Evolutionary conservation across 2,329 filamentous ascomycete genomes (phyloP), one percentile per base, ranked within the genome.

Genomic region (Moelleriella libera): DNA sequence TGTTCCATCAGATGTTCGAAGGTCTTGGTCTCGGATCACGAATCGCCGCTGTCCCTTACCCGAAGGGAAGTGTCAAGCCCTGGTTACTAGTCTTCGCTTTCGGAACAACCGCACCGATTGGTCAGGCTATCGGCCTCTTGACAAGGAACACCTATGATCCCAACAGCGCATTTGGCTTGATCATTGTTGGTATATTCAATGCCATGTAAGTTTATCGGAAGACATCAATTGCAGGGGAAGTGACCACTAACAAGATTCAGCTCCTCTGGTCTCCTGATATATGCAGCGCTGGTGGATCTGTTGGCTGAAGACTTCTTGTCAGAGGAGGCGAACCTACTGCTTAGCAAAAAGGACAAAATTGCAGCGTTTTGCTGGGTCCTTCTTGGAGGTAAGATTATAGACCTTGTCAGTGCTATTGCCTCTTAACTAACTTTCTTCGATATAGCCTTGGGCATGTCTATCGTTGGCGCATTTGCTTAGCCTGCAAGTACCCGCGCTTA

Each of bases 1-100:
- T 80, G 32, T 85, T 86, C 67, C 82, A 85, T 58, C 82, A 83
- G 56, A 81, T 78, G 53, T 83, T 83, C 50, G 78, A 73, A 56
- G 82, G 82, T 49, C 76, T 86, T 4, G 82, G 81, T 41, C 72
- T 86, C 0, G 83, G 83, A 21, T 79, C 79, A 1, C 79, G 83
- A 50, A 86, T 87, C 54, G 81, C 82, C 21, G 77, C 75, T 14
- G 77, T 85, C 5, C 71, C 77, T 1, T 81, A 80, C 51, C 71
- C 73, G 12, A 71, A 70, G 50, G 67, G 65, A 30, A 79, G 76
- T 57, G 58, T 69, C 52, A 72, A 75, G 30, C 79, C 79, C 0
- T 82, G 78, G 78, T 49, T 77, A 1, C 64, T 82, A 12, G 76
- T 82, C 2, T 54, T 78, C 10, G 78, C 78, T 11, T 83, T 82